phyloP scores from a whole-genome alignment of 164 flowering plant species.

The Kingdonia uniflora region DNA sequence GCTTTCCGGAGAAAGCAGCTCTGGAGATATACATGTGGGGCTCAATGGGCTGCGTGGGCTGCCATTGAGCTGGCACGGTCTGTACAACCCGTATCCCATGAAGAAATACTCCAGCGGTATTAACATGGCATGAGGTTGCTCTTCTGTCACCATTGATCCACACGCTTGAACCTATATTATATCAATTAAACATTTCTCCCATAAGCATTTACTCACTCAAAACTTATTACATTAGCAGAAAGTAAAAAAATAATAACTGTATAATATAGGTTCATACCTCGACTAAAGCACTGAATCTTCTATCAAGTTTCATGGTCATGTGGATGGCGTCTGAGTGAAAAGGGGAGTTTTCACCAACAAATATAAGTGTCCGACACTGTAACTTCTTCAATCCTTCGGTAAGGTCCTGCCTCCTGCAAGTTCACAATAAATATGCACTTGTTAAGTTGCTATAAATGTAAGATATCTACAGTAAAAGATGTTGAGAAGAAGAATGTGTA shows the following conservation, averaged over 20 bases:
- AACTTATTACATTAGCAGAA: no score
- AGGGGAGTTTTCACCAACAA: constrained; percentile 82
- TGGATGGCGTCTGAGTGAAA: constrained; percentile 77
- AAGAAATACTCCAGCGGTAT: constrained; percentile 90
- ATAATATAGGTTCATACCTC: constrained; percentile 54
- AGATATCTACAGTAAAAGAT: no score
- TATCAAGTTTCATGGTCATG: constrained; percentile 71
- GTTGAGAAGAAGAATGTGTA: no score
- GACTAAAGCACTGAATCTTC: constrained; percentile 77
- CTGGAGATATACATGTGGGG: constrained; percentile 82
- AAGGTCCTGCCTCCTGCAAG: constrained; percentile 70
- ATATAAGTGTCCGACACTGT: constrained; percentile 74
- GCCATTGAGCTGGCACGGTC: constrained; percentile 43
- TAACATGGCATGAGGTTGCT: constrained; percentile 96
- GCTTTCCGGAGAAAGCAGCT: constrained; percentile 92
- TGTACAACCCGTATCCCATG: constrained; percentile 82
- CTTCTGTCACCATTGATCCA: constrained; percentile 97
- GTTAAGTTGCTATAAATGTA: no score
- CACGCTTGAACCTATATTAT: constrained; percentile 79
- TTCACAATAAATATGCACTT: constrained; percentile 1
- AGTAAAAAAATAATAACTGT: no score
- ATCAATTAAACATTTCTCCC: background rate
- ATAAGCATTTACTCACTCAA: background rate
- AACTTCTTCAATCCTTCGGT: constrained; percentile 68
- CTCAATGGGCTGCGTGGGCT: constrained; percentile 91